phyloP scores from a whole-genome alignment of 1,139 yeast genomes.

The Yamadazyma mexicana region DNA sequence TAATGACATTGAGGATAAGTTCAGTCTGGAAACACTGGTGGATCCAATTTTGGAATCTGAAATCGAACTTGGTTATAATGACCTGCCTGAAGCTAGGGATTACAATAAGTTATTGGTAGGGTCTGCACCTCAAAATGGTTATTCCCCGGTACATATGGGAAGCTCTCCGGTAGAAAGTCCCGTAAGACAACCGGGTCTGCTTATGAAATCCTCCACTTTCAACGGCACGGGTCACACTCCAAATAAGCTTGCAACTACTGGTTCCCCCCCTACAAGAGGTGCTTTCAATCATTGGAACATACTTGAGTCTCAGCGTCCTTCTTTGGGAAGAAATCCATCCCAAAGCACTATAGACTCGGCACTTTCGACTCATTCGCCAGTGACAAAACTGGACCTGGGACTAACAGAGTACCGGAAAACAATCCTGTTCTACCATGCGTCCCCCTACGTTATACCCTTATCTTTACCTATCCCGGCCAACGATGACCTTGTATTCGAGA shows the following conservation, averaged over 20 bases:
- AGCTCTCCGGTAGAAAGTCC: background rate
- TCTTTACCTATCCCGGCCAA: constrained; percentile 43
- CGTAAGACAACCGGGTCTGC: background rate
- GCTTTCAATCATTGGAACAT: background rate
- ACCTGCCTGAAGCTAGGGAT: constrained; percentile 11
- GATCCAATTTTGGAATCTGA: constrained; percentile 3
- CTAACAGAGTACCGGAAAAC: constrained; percentile 13
- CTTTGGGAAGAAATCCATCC: constrained; percentile 31
- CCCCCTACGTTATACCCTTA: constrained; percentile 49
- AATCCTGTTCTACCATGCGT: constrained; percentile 23
- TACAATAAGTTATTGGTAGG: constrained; percentile 20
- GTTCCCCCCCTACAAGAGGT: background rate
- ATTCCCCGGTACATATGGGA: background rate
- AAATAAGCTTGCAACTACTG: background rate
- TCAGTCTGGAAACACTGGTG: constrained; percentile 2
- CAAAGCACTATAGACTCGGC: constrained; percentile 40
- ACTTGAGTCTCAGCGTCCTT: constrained; percentile 22
- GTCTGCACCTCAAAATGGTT: constrained; percentile 14
- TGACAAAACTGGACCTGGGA: constrained; percentile 8
- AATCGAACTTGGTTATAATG: constrained; percentile 6
- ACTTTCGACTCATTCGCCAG: constrained; percentile 19
- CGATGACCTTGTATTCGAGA: constrained; percentile 43
- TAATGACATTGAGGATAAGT: constrained; percentile 2
- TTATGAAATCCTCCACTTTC: background rate
- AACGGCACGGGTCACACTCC: background rate